These are phyloP conservation scores for Malassezia pachydermatis DNA, from an alignment of 1,284 basidiomycete genomes.

Conservation along the genomic window DNA sequence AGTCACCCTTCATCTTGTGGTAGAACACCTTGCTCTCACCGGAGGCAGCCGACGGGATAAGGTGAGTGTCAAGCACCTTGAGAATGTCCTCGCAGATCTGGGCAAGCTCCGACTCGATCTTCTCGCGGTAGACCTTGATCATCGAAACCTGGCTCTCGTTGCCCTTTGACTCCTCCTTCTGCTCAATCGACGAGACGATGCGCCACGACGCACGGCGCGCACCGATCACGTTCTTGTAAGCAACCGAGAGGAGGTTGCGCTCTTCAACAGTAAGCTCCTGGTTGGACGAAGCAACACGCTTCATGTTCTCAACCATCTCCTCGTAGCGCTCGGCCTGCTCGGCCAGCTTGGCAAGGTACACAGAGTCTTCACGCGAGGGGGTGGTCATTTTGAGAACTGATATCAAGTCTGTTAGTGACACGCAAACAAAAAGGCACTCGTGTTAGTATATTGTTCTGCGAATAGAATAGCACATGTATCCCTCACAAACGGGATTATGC, in stretches of 20 bases:
- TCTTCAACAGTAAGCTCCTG: slow-evolving; percentile 90
- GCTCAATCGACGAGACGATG: slow-evolving; percentile 97
- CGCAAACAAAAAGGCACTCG: not conserved
- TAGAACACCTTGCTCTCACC: slow-evolving; percentile 99
- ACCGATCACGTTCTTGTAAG: slow-evolving; percentile 99
- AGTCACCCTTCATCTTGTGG: slow-evolving; percentile 99
- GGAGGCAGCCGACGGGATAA: slow-evolving; percentile 92
- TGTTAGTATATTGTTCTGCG: not conserved
- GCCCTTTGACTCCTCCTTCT: slow-evolving; percentile 99
- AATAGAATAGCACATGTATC: not conserved
- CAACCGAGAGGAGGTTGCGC: slow-evolving; percentile 94
- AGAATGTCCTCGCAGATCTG: slow-evolving; percentile 99
- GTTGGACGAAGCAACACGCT: slow-evolving; percentile 48
- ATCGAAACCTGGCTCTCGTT: slow-evolving; percentile 93
- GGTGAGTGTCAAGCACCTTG: slow-evolving; percentile 95
- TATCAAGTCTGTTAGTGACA: not conserved
- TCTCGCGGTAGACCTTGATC: slow-evolving; percentile 94
- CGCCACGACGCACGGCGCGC: slow-evolving; percentile 98
- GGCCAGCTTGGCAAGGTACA: slow-evolving; percentile 49
- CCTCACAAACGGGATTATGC: not conserved
- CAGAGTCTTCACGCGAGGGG: slow-evolving; percentile 45
- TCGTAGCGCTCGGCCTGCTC: slow-evolving; percentile 49
- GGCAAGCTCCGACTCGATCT: slow-evolving; percentile 94
- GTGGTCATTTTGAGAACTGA: slow-evolving; percentile 26
- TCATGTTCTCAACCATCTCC: slow-evolving; percentile 50